Base-by-base conservation (phyloP, 2,329 filamentous ascomycete species). In the Aspergillus sp. region DNA sequence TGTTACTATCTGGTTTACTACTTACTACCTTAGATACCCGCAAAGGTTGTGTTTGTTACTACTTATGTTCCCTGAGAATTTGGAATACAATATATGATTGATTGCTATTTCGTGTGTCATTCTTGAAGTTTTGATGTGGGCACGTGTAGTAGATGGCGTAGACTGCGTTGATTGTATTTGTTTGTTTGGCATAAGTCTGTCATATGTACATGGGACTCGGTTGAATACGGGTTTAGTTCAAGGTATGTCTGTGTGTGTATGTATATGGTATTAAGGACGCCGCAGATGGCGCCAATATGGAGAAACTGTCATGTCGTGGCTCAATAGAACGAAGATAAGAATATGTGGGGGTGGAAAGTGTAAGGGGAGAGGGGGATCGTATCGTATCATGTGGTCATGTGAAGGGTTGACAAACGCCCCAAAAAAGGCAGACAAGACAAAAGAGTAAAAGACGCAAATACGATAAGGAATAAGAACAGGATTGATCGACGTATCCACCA, bases 11-110 rank as follows among this genome's bases (percentile, higher is more conserved):
- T 21, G 17, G 17, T 21, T 43, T 30, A 43, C 41, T 55, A 61
- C 15, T 57, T 61, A 60, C 58, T 58, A 55, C 36, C 15, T 39
- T 36, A 36, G 32, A 17, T 50, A 55, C 64, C 53, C 69, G 57
- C 65, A 63, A 65, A 61, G 63, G 64, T 65, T 69, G 63, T 55
- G 45, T 57, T 64, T 55, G 38, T 12, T 61, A 57, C 9, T 61
- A 57, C 9, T 17, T 2, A 17, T 50, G 5, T 12, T 13, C n/a
- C 23, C 30, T 19, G n/a, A 13, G 9, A 23, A 13, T 51, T 32
- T 39, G 28, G 39, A 36, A 39, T 56, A 57, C 50, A 38, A 39
- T 17, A 28, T 58, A 51, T 41, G 28, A 36, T 55, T 17, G 32
- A 30, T 55, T 17, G 32, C 48, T 43, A 13, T 15, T 36, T 13